Base-by-base conservation (phyloP, 257 asterid species). In the Verbascum thapsus region DNA sequence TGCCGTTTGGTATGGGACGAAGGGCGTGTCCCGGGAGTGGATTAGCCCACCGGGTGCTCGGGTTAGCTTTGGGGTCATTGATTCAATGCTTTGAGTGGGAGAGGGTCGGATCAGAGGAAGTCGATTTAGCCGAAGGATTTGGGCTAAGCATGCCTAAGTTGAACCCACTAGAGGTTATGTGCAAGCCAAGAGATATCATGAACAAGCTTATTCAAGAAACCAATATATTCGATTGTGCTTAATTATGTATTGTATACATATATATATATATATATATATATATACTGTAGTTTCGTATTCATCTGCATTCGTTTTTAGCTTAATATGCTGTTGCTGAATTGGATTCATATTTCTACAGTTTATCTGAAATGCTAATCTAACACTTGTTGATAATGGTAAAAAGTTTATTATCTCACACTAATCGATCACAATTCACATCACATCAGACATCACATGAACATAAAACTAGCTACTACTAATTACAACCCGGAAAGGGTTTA, bases 31-130 rank as follows among this genome's bases (percentile, higher is more conserved):
- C 78, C 0, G 82, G 79, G 37, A 5, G 35, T 0, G 76, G 59
- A 3, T 30, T 77, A 22, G 79, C 57, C 2, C 71, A 73, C 2
- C 73, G 82, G 48, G 32, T 61, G 9, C 64, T 77, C 4, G 76
- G 74, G 5, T 20, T 73, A 38, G 63, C 51, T 3, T 23, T 77
- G 64, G 82, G 68, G 10, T 65, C 74, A 5, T 23, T 77, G 63
- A 61, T 77, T 45, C 82, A 77, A 4, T 69, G 76, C 54, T 77
- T 77, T 16, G 74, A 77, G 47, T 77, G 74, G 82, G 59, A 70
- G 61, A 73, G 63, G 3, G 67, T 59, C 23, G 1, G 66, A 0
- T 8, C 2, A 5, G 70, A 74, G 58, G 67, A 66, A 52, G 74
- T 61, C n/a, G 77, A 73, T 62, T 66, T 77, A 26, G 32, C 30